Percentiles rank a stretch among this genome's conserved stretches.
Evolutionary conservation across 2,329 filamentous ascomycete species (phyloP).

Genomic region (Ceratocystis cacaofunesta): DNA sequence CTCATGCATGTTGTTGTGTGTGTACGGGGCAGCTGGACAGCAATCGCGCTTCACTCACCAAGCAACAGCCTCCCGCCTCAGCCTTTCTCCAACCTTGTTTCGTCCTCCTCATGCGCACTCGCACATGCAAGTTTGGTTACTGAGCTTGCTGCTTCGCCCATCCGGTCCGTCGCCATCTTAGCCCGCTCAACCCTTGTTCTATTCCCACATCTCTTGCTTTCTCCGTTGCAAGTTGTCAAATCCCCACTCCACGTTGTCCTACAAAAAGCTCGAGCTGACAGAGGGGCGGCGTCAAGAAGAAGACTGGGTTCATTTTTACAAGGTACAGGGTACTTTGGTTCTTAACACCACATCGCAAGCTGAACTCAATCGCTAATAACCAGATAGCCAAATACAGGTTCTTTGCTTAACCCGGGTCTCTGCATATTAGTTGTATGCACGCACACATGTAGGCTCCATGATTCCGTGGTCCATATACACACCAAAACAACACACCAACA

Average conservation of each 20-base stretch:
- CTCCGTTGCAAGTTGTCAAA: background rate
- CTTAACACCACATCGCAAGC: background rate
- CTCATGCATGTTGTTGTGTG: background rate
- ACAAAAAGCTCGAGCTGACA: background rate
- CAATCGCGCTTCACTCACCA: background rate
- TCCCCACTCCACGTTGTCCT: background rate
- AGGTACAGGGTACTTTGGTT: constrained; percentile 1
- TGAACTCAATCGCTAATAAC: background rate
- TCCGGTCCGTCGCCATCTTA: too few species aligned
- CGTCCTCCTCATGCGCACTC: too few species aligned
- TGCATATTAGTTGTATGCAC: background rate
- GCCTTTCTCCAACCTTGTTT: background rate
- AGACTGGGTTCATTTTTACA: background rate
- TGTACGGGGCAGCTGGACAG: background rate
- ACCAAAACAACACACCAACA: background rate
- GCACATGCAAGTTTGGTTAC: too few species aligned
- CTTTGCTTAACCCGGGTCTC: background rate
- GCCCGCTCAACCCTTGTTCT: background rate
- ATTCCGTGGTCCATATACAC: background rate
- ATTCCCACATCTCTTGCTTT: background rate
- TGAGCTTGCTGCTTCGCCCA: too few species aligned
- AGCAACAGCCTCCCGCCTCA: background rate
- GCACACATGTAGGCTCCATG: background rate
- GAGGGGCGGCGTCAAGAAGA: background rate
- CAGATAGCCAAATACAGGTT: background rate